phyloP scores from a whole-genome alignment of 352 stramenopile genomes.

The Pythium angustatum region DNA sequence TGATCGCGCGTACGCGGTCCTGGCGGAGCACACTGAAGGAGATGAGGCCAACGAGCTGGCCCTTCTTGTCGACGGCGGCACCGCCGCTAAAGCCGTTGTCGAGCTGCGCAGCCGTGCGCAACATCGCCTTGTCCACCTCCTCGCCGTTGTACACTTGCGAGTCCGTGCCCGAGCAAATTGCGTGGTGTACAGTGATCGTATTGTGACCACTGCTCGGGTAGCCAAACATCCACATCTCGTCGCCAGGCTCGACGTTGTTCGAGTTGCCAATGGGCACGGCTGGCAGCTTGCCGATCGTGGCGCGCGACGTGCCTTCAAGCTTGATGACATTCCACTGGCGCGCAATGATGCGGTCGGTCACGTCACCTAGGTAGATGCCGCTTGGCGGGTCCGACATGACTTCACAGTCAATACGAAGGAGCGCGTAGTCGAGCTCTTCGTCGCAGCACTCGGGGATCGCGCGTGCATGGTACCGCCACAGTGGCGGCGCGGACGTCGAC shows the following conservation, averaged over 20 bases:
- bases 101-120: slow-evolving; percentile 79
- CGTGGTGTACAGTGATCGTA: slow-evolving; percentile 88
- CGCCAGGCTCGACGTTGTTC: slow-evolving; percentile 85
- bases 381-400: slow-evolving; percentile 84
- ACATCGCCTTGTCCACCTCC: slow-evolving; percentile 86
- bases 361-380: slow-evolving; percentile 87
- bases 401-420: slow-evolving; percentile 82
- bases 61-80: slow-evolving; percentile 84
- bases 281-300: slow-evolving; percentile 72
- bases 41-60: slow-evolving; percentile 81
- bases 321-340: slow-evolving; percentile 83
- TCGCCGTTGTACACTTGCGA: slow-evolving; percentile 84
- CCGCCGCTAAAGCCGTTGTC: slow-evolving; percentile 88
- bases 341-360: slow-evolving; percentile 85
- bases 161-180: slow-evolving; percentile 88
- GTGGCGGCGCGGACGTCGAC: slow-evolving; percentile 70
- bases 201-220: slow-evolving; percentile 89
- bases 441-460: slow-evolving; percentile 84
- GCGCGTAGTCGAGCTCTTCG: slow-evolving; percentile 81
- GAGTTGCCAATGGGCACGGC: slow-evolving; percentile 85
- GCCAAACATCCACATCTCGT: slow-evolving; percentile 92
- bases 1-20: slow-evolving; percentile 85
- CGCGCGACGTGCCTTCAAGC: slow-evolving; percentile 68
- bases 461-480: slow-evolving; percentile 86
- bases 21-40: slow-evolving; percentile 86